Conservation (phyloP, 805 yeast genomes). For the Candida coleopterorum region DNA sequence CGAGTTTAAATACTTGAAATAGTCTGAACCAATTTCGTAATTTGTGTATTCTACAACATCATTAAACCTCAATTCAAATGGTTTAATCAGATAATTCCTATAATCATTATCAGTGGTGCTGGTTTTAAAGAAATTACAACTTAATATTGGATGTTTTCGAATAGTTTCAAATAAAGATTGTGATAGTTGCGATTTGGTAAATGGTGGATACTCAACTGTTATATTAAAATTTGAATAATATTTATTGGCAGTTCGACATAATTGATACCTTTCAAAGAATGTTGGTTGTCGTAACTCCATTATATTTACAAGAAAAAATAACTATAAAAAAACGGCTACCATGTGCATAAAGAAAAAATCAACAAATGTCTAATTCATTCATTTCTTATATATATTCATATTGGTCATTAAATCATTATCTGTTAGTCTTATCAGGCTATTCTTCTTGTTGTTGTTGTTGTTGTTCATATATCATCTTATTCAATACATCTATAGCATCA, state of each 20-base stretch:
- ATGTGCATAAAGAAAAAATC: no score
- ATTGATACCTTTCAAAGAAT: slow-evolving; percentile 17
- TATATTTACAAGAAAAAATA: no score
- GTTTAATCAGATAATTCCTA: slow-evolving; percentile 12
- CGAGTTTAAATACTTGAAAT: slow-evolving; percentile 12
- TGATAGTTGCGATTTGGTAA: slow-evolving; percentile 14
- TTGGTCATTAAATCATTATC: no score
- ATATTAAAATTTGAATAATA: slow-evolving; percentile 19
- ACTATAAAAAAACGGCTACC: no score
- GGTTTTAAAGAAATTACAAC: slow-evolving; percentile 15
- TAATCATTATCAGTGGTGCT: slow-evolving; percentile 5
- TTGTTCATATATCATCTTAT: slow-evolving; percentile 15
- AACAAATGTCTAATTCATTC: no score
- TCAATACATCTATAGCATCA: slow-evolving; percentile 26
- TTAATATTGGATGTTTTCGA: slow-evolving; percentile 13
- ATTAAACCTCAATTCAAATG: slow-evolving; percentile 16
- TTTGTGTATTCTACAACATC: slow-evolving; percentile 15
- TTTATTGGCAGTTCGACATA: slow-evolving; percentile 14
- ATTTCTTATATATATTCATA: no score
- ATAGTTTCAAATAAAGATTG: slow-evolving; percentile 14
- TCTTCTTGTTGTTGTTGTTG: slow-evolving; percentile 7
- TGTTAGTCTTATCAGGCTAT: no score
- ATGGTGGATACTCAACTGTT: slow-evolving; percentile 15
- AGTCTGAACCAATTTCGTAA: slow-evolving; percentile 12
- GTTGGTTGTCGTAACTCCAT: slow-evolving; percentile 11